Conservation (phyloP, 2,329 filamentous ascomycete species). For the Pseudogymnoascus sp. region DNA sequence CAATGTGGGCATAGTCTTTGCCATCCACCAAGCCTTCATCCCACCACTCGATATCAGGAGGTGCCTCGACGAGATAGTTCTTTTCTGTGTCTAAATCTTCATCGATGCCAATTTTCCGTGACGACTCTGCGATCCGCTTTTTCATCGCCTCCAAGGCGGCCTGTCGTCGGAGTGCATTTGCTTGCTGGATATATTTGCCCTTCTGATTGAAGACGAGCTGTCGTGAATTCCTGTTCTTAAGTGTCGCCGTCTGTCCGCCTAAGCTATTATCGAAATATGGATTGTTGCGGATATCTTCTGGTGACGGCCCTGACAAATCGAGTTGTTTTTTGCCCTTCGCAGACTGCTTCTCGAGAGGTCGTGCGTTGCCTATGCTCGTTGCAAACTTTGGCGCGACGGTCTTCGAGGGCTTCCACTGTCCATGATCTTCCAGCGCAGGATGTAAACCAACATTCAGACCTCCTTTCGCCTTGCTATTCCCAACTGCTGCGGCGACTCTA, state of each 20-base stretch:
- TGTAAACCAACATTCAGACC: slow-evolving; percentile 37
- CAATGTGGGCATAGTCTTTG: slow-evolving; percentile 64
- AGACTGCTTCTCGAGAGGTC: slow-evolving; percentile 26
- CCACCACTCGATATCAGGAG: slow-evolving; percentile 94
- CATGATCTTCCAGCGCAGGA: slow-evolving; percentile 60
- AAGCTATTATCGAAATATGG: slow-evolving; percentile 74
- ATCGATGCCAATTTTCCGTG: slow-evolving; percentile 85
- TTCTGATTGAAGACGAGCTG: slow-evolving; percentile 87
- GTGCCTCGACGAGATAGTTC: slow-evolving; percentile 74
- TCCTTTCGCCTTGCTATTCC: slow-evolving; percentile 40
- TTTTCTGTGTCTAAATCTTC: slow-evolving; percentile 86
- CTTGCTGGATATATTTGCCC: slow-evolving; percentile 95
- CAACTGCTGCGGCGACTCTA: slow-evolving; percentile 68
- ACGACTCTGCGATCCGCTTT: slow-evolving; percentile 78
- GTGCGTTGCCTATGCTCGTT: slow-evolving; percentile 34
- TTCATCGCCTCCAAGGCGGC: slow-evolving; percentile 91
- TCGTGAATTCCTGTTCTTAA: slow-evolving; percentile 61
- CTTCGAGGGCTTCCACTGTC: slow-evolving; percentile 39
- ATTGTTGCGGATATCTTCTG: slow-evolving; percentile 58
- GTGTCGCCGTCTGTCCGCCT: slow-evolving; percentile 48
- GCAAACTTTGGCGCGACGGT: slow-evolving; percentile 31
- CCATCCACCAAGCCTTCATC: slow-evolving; percentile 80
- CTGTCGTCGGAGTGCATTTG: slow-evolving; percentile 79
- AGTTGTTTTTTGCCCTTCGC: slow-evolving; percentile 42
- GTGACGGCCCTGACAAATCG: slow-evolving; percentile 49